Percentiles rank a stretch among this genome's conserved stretches.
Evolutionary conservation across 768 basidiomycete genomes (phyloP).

Genomic region (Mrakia hoshinonis): DNA sequence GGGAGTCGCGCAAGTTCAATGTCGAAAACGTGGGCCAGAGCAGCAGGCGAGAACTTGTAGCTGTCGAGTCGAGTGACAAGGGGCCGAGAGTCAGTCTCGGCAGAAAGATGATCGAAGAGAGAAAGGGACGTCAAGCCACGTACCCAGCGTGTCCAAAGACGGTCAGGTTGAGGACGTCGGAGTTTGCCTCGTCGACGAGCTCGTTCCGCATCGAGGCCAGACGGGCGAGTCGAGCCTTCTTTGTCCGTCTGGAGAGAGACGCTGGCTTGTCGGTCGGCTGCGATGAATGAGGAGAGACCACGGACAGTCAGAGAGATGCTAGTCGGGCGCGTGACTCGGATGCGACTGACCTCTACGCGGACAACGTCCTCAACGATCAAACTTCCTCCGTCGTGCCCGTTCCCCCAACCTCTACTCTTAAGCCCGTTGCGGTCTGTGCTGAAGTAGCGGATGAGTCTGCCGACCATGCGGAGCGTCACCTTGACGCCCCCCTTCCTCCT

Average conservation of each 20-base stretch:
- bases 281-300: neutral
- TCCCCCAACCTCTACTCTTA: conserved; percentile 43
- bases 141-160: conserved; percentile 24
- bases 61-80: neutral
- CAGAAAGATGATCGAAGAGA: neutral
- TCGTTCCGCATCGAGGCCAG: conserved; percentile 12
- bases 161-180: conserved; percentile 11
- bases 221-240: conserved; percentile 12
- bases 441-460: conserved; percentile 41
- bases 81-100: neutral
- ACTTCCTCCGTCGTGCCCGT: conserved; percentile 45
- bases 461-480: conserved; percentile 41
- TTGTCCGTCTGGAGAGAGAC: conserved; percentile 21
- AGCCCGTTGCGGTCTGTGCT: conserved; percentile 40
- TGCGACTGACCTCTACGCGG: conserved; percentile 37
- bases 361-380: conserved; percentile 41
- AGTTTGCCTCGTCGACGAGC: conserved; percentile 7
- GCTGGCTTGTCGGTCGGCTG: neutral
- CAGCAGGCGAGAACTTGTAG: conserved; percentile 24
- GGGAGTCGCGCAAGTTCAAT: neutral
- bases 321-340: neutral
- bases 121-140: neutral
- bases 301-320: neutral
- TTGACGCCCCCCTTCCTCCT: neutral
- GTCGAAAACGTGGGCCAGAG: conserved; percentile 5